Percentiles rank a stretch among this genome's conserved stretches.
Evolutionary conservation across 345 rosid genomes (phyloP).

Genomic region (Populus deltoides): DNA sequence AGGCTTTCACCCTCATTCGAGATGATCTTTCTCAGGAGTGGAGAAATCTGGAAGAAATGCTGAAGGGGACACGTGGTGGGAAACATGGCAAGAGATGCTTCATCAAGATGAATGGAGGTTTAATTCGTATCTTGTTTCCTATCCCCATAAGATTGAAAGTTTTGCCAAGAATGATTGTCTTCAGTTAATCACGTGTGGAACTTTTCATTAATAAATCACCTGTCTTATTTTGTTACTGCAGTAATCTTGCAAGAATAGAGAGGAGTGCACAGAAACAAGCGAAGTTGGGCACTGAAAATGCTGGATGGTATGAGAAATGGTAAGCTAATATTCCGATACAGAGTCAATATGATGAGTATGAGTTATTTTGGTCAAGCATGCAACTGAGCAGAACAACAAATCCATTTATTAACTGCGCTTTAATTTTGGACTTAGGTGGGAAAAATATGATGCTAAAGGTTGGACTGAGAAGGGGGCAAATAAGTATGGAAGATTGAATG

Average conservation of each 20-base stretch:
- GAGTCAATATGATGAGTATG: background rate
- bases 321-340: constrained; percentile 33
- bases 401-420: background rate
- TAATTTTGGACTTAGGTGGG: constrained; percentile 71
- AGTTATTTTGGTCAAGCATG: background rate
- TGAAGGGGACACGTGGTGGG: constrained; percentile 99
- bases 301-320: constrained; percentile 99
- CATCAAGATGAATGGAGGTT: constrained; percentile 99
- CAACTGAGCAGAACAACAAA: background rate
- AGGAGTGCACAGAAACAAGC: constrained; percentile 99
- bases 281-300: constrained; percentile 85
- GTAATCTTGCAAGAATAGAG: constrained; percentile 94
- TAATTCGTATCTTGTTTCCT: background rate
- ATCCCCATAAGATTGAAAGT: background rate
- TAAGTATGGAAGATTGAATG: constrained; percentile 91
- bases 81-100: constrained; percentile 97
- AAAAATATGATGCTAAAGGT: constrained; percentile 97
- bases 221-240: constrained; percentile 32
- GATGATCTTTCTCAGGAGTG: constrained; percentile 57
- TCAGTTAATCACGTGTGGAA: background rate
- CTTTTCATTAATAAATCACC: constrained; percentile 3
- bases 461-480: constrained; percentile 99
- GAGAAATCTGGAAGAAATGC: constrained; percentile 96
- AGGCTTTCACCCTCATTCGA: constrained; percentile 14
- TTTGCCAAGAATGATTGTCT: background rate